Evolutionary conservation across 805 yeast species (phyloP).

Genomic region (Sungouiozyma intestinalis): DNA sequence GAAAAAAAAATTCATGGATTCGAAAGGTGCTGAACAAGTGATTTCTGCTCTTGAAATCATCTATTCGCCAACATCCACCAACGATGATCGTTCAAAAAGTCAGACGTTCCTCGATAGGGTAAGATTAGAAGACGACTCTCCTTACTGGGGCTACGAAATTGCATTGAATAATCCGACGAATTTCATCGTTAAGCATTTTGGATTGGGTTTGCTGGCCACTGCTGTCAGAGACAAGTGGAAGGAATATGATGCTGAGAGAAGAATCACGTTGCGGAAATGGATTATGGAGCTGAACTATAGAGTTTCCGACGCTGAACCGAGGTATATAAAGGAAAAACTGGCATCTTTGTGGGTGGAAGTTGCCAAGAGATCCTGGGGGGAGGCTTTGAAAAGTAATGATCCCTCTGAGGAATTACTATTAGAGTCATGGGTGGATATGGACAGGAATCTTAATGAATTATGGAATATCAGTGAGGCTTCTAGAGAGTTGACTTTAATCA

Average conservation of each 20-base stretch:
- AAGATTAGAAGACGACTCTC: conserved; percentile 71
- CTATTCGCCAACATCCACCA: conserved; percentile 54
- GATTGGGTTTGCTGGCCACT: conserved; percentile 66
- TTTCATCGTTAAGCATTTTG: conserved; percentile 79
- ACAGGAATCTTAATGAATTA: conserved; percentile 55
- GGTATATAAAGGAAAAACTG: conserved; percentile 78
- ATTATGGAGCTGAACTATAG: conserved; percentile 63
- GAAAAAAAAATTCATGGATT: conserved; percentile 45
- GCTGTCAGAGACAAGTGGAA: conserved; percentile 50
- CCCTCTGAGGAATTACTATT: conserved; percentile 34
- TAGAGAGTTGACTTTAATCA: conserved; percentile 66
- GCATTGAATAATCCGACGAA: conserved; percentile 52
- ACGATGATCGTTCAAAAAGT: conserved; percentile 46
- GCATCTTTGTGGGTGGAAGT: conserved; percentile 87
- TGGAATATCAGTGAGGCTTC: conserved; percentile 61
- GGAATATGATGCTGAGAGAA: conserved; percentile 47
- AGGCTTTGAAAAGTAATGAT: conserved; percentile 35
- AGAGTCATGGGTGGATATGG: conserved; percentile 85
- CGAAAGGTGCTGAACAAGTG: conserved; percentile 61
- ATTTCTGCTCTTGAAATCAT: conserved; percentile 67
- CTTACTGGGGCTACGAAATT: conserved; percentile 84
- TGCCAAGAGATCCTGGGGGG: conserved; percentile 89
- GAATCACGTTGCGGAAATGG: conserved; percentile 71
- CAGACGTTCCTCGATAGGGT: conserved; percentile 64
- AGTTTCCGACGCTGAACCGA: conserved; percentile 62